Evolutionary conservation across 805 yeast genomes (phyloP).

Genomic region (Ogataea saltuana): DNA sequence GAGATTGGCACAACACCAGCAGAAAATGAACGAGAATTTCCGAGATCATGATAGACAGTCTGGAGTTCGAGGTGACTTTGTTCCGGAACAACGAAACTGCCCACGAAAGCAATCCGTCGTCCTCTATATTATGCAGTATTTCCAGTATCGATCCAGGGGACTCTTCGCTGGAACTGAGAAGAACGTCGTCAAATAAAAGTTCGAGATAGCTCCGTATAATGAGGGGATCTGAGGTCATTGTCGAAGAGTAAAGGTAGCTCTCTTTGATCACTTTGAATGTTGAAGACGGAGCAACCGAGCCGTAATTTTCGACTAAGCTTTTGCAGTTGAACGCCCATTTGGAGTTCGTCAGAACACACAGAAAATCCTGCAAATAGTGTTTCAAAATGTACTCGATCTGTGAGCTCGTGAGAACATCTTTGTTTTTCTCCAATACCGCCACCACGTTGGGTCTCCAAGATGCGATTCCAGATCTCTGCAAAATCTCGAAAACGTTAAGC

Average conservation of each 20-base stretch:
- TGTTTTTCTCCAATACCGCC: conserved; percentile 22
- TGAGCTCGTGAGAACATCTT: conserved; percentile 17
- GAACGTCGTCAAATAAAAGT: conserved; percentile 20
- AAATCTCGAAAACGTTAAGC: conserved; percentile 18
- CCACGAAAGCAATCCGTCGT: conserved; percentile 8
- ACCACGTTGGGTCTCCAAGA: conserved; percentile 16
- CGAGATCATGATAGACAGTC: conserved; percentile 4
- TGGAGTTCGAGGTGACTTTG: conserved; percentile 5
- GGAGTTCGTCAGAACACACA: conserved; percentile 54
- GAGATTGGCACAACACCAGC: conserved; percentile 19
- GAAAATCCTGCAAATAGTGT: conserved; percentile 47
- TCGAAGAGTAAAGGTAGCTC: conserved; percentile 18
- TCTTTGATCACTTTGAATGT: conserved; percentile 24
- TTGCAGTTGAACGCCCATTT: conserved; percentile 53
- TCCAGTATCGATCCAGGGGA: neutral
- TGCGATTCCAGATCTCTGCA: conserved; percentile 17
- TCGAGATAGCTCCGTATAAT: conserved; percentile 17
- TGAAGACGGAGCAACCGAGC: conserved; percentile 35
- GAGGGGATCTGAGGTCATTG: conserved; percentile 19
- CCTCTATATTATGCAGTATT: conserved; percentile 7
- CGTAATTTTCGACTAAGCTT: conserved; percentile 43
- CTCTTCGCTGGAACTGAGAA: conserved; percentile 6
- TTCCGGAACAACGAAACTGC: conserved; percentile 9
- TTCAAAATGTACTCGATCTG: conserved; percentile 42
- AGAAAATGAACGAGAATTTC: conserved; percentile 18